These are phyloP conservation scores for Blastomyces parvus DNA, from an alignment of 2,329 filamentous ascomycete species.

Conservation along the genomic window DNA sequence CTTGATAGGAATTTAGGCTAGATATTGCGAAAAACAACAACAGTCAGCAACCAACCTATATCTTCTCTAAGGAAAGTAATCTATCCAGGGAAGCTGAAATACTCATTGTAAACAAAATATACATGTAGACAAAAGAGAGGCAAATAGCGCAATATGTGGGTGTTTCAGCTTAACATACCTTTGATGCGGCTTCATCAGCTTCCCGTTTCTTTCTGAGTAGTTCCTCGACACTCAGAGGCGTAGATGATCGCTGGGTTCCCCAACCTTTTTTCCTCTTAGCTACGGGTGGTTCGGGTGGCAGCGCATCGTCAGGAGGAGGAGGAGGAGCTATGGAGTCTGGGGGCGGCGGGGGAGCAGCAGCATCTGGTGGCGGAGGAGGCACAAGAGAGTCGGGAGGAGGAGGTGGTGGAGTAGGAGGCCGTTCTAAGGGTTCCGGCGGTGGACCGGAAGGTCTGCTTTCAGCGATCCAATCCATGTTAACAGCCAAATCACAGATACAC, in stretches of 20 bases:
- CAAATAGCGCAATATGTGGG: not conserved
- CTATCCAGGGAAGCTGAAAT: slow-evolving; percentile 8
- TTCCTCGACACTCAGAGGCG: slow-evolving; percentile 73
- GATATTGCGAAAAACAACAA: slow-evolving; percentile 14
- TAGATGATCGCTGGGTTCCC: slow-evolving; percentile 27
- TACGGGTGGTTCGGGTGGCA: slow-evolving; percentile 35
- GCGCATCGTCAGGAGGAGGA: slow-evolving; percentile 35
- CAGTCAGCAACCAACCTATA: slow-evolving; percentile 6
- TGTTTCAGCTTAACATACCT: slow-evolving; percentile 39
- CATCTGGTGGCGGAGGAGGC: slow-evolving; percentile 36
- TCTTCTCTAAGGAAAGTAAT: slow-evolving; percentile 8
- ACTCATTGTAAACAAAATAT: slow-evolving; percentile 12
- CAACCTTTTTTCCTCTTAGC: slow-evolving; percentile 47
- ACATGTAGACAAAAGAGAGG: not conserved
- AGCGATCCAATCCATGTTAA: slow-evolving; percentile 28
- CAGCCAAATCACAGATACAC: not conserved
- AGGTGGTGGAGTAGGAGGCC: slow-evolving; percentile 34
- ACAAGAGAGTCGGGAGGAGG: slow-evolving; percentile 29
- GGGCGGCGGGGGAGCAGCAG: slow-evolving; percentile 30
- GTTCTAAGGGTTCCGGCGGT: slow-evolving; percentile 29
- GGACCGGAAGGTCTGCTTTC: slow-evolving; percentile 28
- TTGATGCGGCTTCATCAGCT: slow-evolving; percentile 71
- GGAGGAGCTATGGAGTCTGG: slow-evolving; percentile 29
- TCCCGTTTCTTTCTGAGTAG: slow-evolving; percentile 77
- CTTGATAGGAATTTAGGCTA: slow-evolving; percentile 77